Evolutionary conservation across 2,329 filamentous ascomycete genomes (phyloP).

Genomic region (Clonostachys sp.): DNA sequence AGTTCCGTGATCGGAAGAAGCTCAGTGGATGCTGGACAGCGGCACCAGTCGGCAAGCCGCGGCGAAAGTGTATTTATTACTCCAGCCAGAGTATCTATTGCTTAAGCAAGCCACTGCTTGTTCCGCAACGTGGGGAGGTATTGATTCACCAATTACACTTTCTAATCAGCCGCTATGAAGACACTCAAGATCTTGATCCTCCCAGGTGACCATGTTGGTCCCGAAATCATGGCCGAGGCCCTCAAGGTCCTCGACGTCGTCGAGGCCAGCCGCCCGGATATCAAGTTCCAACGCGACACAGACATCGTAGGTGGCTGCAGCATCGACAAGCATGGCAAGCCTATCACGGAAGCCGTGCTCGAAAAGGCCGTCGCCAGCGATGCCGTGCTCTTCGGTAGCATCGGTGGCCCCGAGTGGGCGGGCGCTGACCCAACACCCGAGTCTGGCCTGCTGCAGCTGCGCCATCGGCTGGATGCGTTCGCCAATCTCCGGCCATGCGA

Average conservation of each 20-base stretch:
- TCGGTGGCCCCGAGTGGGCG: slow-evolving; percentile 41
- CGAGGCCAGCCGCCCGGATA: slow-evolving; percentile 17
- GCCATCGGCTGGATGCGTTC: slow-evolving; percentile 36
- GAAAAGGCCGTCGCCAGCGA: slow-evolving; percentile 31
- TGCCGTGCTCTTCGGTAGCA: slow-evolving; percentile 40
- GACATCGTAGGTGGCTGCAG: slow-evolving; percentile 10
- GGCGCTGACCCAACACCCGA: slow-evolving; percentile 33
- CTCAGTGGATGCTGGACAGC: too few relatives aligned
- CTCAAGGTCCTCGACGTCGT: slow-evolving; percentile 39
- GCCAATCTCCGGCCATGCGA: slow-evolving; percentile 46
- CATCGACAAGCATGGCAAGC: slow-evolving; percentile 30
- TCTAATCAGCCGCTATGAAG: not conserved
- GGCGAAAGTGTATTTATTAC: too few relatives aligned
- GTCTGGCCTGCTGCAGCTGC: slow-evolving; percentile 28
- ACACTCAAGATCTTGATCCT: slow-evolving; percentile 32
- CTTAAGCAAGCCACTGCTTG: too few relatives aligned
- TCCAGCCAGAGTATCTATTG: too few relatives aligned
- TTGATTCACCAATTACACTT: too few relatives aligned
- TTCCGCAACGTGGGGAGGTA: too few relatives aligned
- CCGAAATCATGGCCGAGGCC: slow-evolving; percentile 39
- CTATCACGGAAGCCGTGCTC: slow-evolving; percentile 35
- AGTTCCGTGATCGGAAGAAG: too few relatives aligned
- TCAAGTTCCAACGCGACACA: slow-evolving; percentile 18
- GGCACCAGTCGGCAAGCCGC: too few relatives aligned
- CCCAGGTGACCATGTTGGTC: slow-evolving; percentile 39